These are phyloP conservation scores for Penicillium bovifimosum DNA, from an alignment of 495 filamentous ascomycete genomes.

Conservation along the genomic window DNA sequence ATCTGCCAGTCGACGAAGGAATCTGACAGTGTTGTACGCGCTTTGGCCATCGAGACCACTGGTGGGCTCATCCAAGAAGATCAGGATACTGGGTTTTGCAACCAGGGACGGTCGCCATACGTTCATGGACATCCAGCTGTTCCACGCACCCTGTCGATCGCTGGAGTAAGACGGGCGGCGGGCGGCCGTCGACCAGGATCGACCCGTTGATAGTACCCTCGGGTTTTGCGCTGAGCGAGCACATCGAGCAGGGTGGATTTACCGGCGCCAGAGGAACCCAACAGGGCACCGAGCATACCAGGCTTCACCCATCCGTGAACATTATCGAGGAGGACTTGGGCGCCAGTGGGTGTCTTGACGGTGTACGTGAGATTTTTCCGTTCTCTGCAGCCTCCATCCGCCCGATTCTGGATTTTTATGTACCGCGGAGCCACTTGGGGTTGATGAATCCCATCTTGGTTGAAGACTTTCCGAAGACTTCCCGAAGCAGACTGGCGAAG, in stretches of 20 bases:
- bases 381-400: too few relatives aligned
- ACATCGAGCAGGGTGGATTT: constrained; percentile 55
- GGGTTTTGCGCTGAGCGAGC: constrained; percentile 61
- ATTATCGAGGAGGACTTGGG: constrained; percentile 57
- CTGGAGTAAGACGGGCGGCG: constrained; percentile 74
- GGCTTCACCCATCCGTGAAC: constrained; percentile 91
- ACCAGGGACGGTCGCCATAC: constrained; percentile 56
- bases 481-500: too few relatives aligned
- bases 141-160: constrained; percentile 56
- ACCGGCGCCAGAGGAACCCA: constrained; percentile 59
- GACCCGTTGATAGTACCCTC: constrained; percentile 83
- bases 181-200: constrained; percentile 76
- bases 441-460: too few relatives aligned
- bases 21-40: constrained; percentile 58
- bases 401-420: too few relatives aligned
- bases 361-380: constrained; percentile 56
- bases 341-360: constrained; percentile 39
- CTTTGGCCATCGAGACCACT: constrained; percentile 60
- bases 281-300: constrained; percentile 66
- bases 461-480: too few relatives aligned
- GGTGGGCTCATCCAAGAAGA: constrained; percentile 76
- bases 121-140: constrained; percentile 56
- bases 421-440: too few relatives aligned
- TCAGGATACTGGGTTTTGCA: constrained; percentile 57
- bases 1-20: constrained; percentile 58